A percentile compares a stretch with the other conserved stretches of the same genome.
phyloP scores from a whole-genome alignment of 2,329 filamentous ascomycete species.

The Diatrype stigma region DNA sequence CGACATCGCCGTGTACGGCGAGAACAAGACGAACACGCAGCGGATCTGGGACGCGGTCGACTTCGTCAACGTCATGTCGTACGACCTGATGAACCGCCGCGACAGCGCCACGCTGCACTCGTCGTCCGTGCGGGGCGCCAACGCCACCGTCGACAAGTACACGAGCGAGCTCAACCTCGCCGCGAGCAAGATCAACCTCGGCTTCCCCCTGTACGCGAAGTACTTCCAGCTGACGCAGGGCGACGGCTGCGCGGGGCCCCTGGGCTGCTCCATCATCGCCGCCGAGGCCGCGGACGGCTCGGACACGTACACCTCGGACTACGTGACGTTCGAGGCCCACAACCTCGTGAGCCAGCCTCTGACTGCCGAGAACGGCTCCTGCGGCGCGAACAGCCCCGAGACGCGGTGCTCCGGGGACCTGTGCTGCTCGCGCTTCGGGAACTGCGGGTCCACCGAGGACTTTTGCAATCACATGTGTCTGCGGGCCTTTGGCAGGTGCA shows the following conservation, averaged over 20 bases:
- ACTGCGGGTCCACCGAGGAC: not conserved
- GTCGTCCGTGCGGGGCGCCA: slow-evolving; percentile 48
- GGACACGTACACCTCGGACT: slow-evolving; percentile 53
- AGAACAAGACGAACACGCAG: slow-evolving; percentile 53
- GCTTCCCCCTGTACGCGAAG: slow-evolving; percentile 62
- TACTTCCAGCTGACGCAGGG: slow-evolving; percentile 50
- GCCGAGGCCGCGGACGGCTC: slow-evolving; percentile 55
- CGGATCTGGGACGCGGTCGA: slow-evolving; percentile 59
- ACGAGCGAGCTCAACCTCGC: slow-evolving; percentile 40
- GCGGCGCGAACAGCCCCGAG: no score
- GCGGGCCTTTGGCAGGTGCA: not conserved
- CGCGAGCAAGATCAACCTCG: slow-evolving; percentile 51
- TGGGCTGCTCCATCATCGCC: slow-evolving; percentile 49
- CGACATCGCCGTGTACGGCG: slow-evolving; percentile 67
- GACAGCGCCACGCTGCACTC: slow-evolving; percentile 60
- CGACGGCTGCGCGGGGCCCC: slow-evolving; percentile 34
- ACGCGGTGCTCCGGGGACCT: not conserved
- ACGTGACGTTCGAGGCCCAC: slow-evolving; percentile 48
- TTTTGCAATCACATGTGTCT: not conserved
- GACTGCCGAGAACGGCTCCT: not conserved
- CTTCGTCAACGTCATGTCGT: slow-evolving; percentile 68
- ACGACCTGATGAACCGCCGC: slow-evolving; percentile 69
- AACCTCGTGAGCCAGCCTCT: not conserved
- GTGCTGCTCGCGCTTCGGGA: not conserved
- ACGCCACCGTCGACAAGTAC: slow-evolving; percentile 37